Conservation (phyloP, 805 yeast genomes). For the Lachancea quebecensis region DNA sequence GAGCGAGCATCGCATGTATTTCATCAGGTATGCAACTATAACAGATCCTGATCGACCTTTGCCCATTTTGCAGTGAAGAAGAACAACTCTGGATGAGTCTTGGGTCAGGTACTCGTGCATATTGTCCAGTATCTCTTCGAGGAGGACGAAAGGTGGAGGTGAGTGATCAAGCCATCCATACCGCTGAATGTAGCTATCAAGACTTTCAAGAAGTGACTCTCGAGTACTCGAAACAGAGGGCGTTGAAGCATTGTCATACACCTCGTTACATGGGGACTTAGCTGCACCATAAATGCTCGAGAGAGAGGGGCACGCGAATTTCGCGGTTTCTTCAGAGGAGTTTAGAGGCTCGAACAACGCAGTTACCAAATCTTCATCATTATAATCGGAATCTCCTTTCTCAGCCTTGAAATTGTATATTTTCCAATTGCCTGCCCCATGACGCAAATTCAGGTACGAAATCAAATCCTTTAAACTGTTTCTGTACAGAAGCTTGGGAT, state of each 20-base stretch:
- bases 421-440: slow-evolving; percentile 53
- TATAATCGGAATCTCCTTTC: slow-evolving; percentile 34
- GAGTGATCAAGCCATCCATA: slow-evolving; percentile 71
- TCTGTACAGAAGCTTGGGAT: slow-evolving; percentile 41
- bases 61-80: slow-evolving; percentile 85
- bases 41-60: slow-evolving; percentile 86
- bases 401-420: slow-evolving; percentile 69
- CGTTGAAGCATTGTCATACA: not conserved
- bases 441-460: slow-evolving; percentile 38
- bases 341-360: too few relatives aligned
- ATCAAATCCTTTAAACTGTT: slow-evolving; percentile 47
- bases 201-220: not conserved
- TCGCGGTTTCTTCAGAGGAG: too few relatives aligned
- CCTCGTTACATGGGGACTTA: too few relatives aligned
- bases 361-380: slow-evolving; percentile 17
- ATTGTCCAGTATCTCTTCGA: slow-evolving; percentile 39
- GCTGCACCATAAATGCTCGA: too few relatives aligned
- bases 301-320: too few relatives aligned
- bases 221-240: not conserved
- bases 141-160: slow-evolving; percentile 56
- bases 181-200: not conserved
- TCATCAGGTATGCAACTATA: slow-evolving; percentile 64
- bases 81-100: slow-evolving; percentile 43
- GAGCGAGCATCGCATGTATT: slow-evolving; percentile 32
- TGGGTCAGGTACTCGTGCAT: slow-evolving; percentile 39